These are phyloP conservation scores for Cicer chorassanicum DNA, from an alignment of 306 rosid genomes.

Conservation along the genomic window DNA sequence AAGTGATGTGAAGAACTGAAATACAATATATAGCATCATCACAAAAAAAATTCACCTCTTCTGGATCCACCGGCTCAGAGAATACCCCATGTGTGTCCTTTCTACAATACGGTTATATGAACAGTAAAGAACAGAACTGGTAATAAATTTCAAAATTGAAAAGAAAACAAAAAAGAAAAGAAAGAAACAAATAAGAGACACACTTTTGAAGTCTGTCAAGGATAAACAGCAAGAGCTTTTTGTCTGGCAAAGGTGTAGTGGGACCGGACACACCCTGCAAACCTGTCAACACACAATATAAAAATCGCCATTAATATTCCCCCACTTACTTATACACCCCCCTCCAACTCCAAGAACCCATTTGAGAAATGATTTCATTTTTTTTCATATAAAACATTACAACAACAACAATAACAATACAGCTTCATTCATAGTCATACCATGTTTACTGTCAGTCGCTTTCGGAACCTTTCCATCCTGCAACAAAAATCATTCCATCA, in stretches of 20 bases:
- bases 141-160: slow-evolving; percentile 41
- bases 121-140: slow-evolving; percentile 44
- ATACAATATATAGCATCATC: slow-evolving; percentile 7
- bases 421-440: slow-evolving; percentile 57
- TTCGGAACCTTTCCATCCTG: slow-evolving; percentile 75
- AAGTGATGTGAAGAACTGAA: slow-evolving; percentile 32
- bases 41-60: slow-evolving; percentile 66
- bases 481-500: slow-evolving; percentile 64
- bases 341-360: slow-evolving; percentile 23
- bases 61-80: slow-evolving; percentile 93
- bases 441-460: slow-evolving; percentile 88
- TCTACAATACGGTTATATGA: slow-evolving; percentile 56
- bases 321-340: slow-evolving; percentile 47
- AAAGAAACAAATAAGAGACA: slow-evolving; percentile 50
- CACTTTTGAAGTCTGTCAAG: slow-evolving; percentile 99
- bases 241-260: slow-evolving; percentile 99
- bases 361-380: slow-evolving; percentile 50
- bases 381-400: background rate
- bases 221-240: slow-evolving; percentile 97
- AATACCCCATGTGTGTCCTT: slow-evolving; percentile 95
- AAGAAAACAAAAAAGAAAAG: slow-evolving; percentile 28
- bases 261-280: slow-evolving; percentile 91
- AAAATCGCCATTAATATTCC: slow-evolving; percentile 61
- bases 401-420: slow-evolving; percentile 5
- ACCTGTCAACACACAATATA: slow-evolving; percentile 76